Evolutionary conservation across 78 protist genomes (phyloP).

Genomic region (Thecamonas trahens): DNA sequence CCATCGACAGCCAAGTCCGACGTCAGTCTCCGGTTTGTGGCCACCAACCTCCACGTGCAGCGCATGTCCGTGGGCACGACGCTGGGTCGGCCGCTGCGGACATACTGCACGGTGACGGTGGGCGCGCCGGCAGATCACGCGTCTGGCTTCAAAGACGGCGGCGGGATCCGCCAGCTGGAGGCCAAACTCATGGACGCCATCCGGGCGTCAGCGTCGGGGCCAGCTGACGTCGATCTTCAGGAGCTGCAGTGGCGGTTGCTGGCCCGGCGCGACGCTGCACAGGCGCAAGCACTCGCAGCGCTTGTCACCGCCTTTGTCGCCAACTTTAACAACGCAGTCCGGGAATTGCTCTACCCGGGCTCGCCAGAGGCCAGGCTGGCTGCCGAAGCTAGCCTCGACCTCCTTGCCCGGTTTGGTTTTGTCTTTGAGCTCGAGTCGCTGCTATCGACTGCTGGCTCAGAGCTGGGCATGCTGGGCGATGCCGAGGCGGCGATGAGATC

Average conservation of each 20-base stretch:
- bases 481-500: neutral
- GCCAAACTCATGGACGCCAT: neutral
- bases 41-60: slow-evolving; percentile 6
- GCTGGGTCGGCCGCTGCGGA: too few species aligned
- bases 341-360: neutral
- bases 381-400: too few species aligned
- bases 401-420: neutral
- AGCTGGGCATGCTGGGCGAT: slow-evolving; percentile 6
- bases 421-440: neutral
- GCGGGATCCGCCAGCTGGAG: neutral
- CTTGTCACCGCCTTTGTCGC: neutral
- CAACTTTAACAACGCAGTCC: neutral
- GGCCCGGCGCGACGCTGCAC: neutral
- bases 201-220: neutral
- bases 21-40: neutral
- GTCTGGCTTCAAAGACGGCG: neutral
- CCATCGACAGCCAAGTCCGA: neutral
- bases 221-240: too few species aligned
- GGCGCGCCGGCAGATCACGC: slow-evolving; percentile 1
- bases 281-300: neutral
- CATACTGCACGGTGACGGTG: too few species aligned
- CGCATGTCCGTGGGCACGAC: neutral
- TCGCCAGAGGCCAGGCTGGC: too few species aligned
- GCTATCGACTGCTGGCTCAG: neutral
- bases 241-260: too few species aligned